phyloP scores from a whole-genome alignment of 129 eudicot species.

The Escallonia rubra region DNA sequence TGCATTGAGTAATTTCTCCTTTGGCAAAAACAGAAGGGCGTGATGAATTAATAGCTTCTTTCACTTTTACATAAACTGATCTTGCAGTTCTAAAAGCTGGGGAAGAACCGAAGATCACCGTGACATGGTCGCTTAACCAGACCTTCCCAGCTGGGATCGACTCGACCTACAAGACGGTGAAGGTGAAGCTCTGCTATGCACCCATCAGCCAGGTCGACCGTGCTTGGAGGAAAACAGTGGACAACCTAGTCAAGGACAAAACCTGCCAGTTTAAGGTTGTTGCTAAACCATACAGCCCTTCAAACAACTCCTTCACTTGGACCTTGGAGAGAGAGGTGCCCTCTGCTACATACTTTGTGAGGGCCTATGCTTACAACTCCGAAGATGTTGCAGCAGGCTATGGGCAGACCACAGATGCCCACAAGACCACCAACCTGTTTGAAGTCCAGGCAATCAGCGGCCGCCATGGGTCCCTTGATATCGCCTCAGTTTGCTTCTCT shows the following conservation, averaged over 20 bases:
- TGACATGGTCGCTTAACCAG: constrained; percentile 48
- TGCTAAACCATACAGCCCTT: constrained; percentile 32
- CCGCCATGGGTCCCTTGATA: constrained; percentile 49
- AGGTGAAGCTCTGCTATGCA: constrained; percentile 63
- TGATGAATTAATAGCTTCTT: background rate
- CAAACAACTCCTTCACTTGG: constrained; percentile 37
- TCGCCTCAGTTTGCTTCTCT: constrained; percentile 59
- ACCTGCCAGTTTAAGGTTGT: constrained; percentile 53
- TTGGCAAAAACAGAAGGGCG: background rate
- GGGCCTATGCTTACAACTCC: constrained; percentile 41
- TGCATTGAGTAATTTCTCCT: background rate
- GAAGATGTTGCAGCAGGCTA: constrained; percentile 31
- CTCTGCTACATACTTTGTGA: constrained; percentile 49
- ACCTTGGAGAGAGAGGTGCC: constrained; percentile 50
- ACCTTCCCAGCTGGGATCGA: constrained; percentile 32
- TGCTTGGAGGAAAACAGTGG: constrained; percentile 53
- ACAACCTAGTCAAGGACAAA: constrained; percentile 49
- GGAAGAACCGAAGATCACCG: constrained; percentile 33
- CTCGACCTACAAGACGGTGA: constrained; percentile 46
- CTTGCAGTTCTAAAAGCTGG: constrained; percentile 62
- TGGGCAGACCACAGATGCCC: constrained; percentile 50
- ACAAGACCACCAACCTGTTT: constrained; percentile 35
- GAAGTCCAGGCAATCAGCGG: constrained; percentile 51
- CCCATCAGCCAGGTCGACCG: constrained; percentile 64
- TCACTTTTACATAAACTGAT: background rate